Percentiles rank a stretch among this genome's conserved stretches.
Conservation (phyloP, 2,329 filamentous ascomycete genomes). For the Colletotrichum agaves region DNA sequence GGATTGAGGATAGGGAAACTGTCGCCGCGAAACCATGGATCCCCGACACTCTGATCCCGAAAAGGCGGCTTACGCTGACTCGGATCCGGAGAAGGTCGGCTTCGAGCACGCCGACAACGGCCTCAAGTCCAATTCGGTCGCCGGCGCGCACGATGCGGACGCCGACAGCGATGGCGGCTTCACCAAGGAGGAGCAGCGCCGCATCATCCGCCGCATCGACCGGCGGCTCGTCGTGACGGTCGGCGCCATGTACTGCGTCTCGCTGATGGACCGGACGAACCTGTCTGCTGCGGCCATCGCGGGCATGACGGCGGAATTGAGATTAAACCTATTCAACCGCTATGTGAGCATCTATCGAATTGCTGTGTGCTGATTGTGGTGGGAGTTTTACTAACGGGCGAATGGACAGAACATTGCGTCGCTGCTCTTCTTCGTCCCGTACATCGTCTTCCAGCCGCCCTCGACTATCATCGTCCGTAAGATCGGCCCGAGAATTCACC, state of each 20-base stretch:
- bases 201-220: slow-evolving; percentile 77
- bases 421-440: slow-evolving; percentile 79
- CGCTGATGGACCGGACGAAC: slow-evolving; percentile 83
- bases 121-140: slow-evolving; percentile 18
- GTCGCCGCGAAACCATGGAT: slow-evolving; percentile 7
- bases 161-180: slow-evolving; percentile 56
- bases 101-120: slow-evolving; percentile 35
- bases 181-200: slow-evolving; percentile 70
- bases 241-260: slow-evolving; percentile 77
- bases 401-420: slow-evolving; percentile 68
- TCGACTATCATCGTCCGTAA: slow-evolving; percentile 76
- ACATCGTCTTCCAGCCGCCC: slow-evolving; percentile 77
- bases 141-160: slow-evolving; percentile 16
- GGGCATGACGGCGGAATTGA: slow-evolving; percentile 64
- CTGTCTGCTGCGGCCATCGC: slow-evolving; percentile 79
- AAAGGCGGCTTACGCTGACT: slow-evolving; percentile 35
- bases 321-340: slow-evolving; percentile 54
- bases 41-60: slow-evolving; percentile 34
- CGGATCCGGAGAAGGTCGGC: slow-evolving; percentile 38
- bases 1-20: neutral
- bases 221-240: slow-evolving; percentile 69
- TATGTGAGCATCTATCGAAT: slow-evolving; percentile 49
- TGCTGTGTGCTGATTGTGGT: neutral
- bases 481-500: slow-evolving; percentile 69
- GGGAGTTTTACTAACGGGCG: neutral